phyloP scores from a whole-genome alignment of 306 rosid genomes.

The Begonia loranthoides region DNA sequence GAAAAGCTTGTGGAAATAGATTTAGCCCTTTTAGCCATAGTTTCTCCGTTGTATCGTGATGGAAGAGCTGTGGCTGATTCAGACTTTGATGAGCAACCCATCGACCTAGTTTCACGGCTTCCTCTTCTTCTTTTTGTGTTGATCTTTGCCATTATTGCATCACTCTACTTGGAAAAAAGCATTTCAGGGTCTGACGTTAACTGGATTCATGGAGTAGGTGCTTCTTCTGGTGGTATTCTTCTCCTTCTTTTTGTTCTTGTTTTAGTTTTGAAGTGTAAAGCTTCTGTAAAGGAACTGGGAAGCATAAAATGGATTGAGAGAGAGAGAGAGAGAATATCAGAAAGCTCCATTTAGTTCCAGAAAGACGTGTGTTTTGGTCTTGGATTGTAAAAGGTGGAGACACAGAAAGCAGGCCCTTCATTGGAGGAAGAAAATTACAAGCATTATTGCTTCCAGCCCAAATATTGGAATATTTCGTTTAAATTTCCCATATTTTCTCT shows the following conservation, averaged over 20 bases:
- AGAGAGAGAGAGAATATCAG: no score
- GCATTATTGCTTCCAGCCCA: no score
- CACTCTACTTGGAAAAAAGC: conserved; percentile 39
- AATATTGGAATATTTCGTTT: no score
- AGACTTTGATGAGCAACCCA: conserved; percentile 38
- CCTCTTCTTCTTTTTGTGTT: conserved; percentile 51
- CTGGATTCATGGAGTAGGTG: conserved; percentile 83
- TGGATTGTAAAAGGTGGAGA: no score
- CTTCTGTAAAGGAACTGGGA: conserved; percentile 29
- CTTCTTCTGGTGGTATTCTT: conserved; percentile 68
- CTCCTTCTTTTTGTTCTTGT: conserved; percentile 52
- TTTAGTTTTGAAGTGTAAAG: conserved; percentile 57
- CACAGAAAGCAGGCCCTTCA: no score
- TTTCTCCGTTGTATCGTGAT: conserved; percentile 72
- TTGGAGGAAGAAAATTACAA: no score
- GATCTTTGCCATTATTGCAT: conserved; percentile 36
- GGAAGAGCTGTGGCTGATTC: conserved; percentile 26
- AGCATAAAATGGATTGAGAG: conserved; percentile 12
- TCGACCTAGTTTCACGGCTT: conserved; percentile 26
- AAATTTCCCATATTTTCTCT: no score
- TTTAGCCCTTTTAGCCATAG: conserved; percentile 53
- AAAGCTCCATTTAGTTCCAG: no score
- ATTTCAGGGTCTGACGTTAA: conserved; percentile 50
- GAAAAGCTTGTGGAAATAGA: conserved; percentile 43
- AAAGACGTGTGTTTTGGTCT: no score